Base-by-base conservation (phyloP, 106 monocot genomes). In the Allium cepa region DNA sequence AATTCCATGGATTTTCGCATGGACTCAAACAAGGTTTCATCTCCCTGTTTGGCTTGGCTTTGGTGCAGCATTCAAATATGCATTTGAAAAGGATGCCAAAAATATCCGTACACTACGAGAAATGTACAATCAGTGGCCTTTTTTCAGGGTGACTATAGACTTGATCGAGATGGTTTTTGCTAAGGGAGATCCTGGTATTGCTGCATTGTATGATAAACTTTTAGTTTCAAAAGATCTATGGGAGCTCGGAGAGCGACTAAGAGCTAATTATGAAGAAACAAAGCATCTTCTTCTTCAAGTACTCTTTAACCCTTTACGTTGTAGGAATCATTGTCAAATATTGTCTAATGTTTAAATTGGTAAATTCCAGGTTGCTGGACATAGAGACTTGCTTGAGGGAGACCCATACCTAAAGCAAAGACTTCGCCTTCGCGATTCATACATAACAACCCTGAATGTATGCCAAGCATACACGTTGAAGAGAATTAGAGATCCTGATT, bases 21-120 rank as follows among this genome's bases (percentile, higher is more conserved):
- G 97, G 97, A 99, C 97, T 10, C 97, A 97, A 69, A 97, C 89
- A 61, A 84, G 97, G 62, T 97, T 97, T 72, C 92, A 97, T 76
- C 89, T 97, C 22, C 97, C 97, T 18, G 92, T 99, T 45, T 99
- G 97, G 97, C 97, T 99, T 75, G 97, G 97, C 3, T 92, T 99
- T 63, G 84, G 97, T 58, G 79, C 89, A 47, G 97, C 97, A 57
- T 97, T 97, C 66, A 86, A 89, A 74, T 69, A 86, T 69, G 84
- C 81, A 8, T 57, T 99, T 50, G 67, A 83, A 28, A 87, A 92
- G 65, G 85, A 99, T 62, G 76, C 83, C 59, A 75, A 80, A 26
- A 99, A 87, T 56, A 60, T 99, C 17, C 74, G 85, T 22, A 73
- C 72, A n/a, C 77, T 99, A 12, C 81, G 72, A 9, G 85, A 83